These are phyloP conservation scores for Crassisporium funariophilum DNA, from an alignment of 768 basidiomycete genomes.

Conservation along the genomic window DNA sequence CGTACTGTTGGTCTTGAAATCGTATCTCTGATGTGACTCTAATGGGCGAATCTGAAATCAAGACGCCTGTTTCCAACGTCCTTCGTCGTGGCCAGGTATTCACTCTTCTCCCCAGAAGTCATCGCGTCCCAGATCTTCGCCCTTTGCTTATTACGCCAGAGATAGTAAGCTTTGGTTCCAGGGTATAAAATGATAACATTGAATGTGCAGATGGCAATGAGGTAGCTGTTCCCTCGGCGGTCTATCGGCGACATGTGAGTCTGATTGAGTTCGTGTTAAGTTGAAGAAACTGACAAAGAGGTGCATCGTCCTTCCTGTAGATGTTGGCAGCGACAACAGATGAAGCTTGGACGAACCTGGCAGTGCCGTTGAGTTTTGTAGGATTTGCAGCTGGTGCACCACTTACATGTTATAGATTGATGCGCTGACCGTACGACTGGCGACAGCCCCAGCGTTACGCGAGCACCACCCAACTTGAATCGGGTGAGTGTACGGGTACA, in stretches of 20 bases:
- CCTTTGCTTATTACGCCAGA: constrained; percentile 58
- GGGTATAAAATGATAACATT: constrained; percentile 57
- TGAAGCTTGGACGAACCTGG: constrained; percentile 29
- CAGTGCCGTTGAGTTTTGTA: not conserved
- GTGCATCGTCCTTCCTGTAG: constrained; percentile 59
- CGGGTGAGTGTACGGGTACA: constrained; percentile 43
- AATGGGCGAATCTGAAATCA: constrained; percentile 66
- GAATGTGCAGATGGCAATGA: constrained; percentile 55
- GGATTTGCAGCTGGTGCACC: constrained; percentile 3
- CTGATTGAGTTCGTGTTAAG: not conserved
- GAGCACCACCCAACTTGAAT: constrained; percentile 64
- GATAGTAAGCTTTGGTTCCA: constrained; percentile 53
- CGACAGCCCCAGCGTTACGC: constrained; percentile 60
- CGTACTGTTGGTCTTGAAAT: too few relatives aligned
- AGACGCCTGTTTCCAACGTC: constrained; percentile 64
- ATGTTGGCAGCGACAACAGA: constrained; percentile 54
- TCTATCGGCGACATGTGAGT: constrained; percentile 35
- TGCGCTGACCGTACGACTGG: constrained; percentile 60
- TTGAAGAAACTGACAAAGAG: constrained; percentile 44
- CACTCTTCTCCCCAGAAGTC: constrained; percentile 52
- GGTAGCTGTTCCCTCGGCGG: constrained; percentile 55
- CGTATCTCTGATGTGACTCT: too few relatives aligned
- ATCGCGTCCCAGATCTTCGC: constrained; percentile 59
- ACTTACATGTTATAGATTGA: constrained; percentile 63
- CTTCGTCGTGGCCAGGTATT: constrained; percentile 58